phyloP scores from a whole-genome alignment of 768 basidiomycete species.

The Pisolithus microcarpus region DNA sequence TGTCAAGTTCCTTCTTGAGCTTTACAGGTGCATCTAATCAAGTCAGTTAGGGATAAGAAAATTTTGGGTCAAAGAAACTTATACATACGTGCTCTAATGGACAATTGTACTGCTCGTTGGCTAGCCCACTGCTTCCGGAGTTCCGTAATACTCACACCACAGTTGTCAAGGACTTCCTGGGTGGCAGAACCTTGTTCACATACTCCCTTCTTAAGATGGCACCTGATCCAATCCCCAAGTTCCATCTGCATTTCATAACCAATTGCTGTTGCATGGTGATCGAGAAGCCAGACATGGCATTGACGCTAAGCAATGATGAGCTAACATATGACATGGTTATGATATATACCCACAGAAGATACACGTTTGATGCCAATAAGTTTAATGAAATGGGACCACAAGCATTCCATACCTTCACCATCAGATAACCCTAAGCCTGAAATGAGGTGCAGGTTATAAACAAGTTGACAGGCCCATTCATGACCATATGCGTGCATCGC shows the following conservation, averaged over 20 bases:
- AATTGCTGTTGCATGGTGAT: constrained; percentile 25
- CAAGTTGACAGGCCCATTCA: constrained; percentile 24
- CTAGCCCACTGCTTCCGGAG: constrained; percentile 1
- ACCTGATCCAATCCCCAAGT: constrained; percentile 29
- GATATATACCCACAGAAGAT: constrained; percentile 24
- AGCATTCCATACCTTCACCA: constrained; percentile 4
- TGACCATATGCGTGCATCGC: constrained; percentile 37
- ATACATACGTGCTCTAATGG: constrained; percentile 1
- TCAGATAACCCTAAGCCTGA: constrained; percentile 4
- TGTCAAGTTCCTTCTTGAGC: no score
- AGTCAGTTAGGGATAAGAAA: no score
- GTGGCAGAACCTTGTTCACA: constrained; percentile 3
- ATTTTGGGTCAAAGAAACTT: no score
- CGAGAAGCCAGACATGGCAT: constrained; percentile 28
- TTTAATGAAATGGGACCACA: constrained; percentile 31
- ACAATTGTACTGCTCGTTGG: constrained; percentile 2
- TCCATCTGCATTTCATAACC: constrained; percentile 19
- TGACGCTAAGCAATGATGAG: constrained; percentile 10
- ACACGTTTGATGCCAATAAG: constrained; percentile 29
- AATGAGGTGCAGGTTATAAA: constrained; percentile 1
- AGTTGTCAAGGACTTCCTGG: background rate
- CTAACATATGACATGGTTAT: background rate
- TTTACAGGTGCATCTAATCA: no score
- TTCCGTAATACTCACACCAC: background rate
- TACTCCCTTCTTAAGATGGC: constrained; percentile 14